Conservation (phyloP, 139 green algal species). For the Volvox reticuliferus region DNA sequence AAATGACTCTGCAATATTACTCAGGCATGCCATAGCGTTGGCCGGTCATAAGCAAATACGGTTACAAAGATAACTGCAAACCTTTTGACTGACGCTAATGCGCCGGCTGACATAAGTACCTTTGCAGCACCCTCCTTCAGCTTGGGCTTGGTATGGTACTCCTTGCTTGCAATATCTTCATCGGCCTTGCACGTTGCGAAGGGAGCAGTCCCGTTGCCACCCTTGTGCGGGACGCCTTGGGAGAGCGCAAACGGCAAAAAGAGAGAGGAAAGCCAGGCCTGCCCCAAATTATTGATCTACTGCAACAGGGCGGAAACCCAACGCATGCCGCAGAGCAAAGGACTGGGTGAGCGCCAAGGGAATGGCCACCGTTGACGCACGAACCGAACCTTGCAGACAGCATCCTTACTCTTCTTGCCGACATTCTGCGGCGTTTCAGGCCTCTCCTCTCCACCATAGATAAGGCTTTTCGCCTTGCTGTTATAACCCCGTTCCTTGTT, state of each 20-base stretch:
- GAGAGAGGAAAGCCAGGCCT: background rate
- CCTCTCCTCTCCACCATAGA: slow-evolving; percentile 31
- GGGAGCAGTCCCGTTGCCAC: background rate
- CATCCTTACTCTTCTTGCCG: slow-evolving; percentile 23
- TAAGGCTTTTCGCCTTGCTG: slow-evolving; percentile 18
- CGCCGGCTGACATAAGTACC: background rate
- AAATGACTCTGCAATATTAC: too few relatives aligned
- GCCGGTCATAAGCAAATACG: too few relatives aligned
- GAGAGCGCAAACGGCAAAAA: background rate
- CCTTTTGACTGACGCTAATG: background rate
- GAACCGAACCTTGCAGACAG: background rate
- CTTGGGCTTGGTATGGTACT: slow-evolving; percentile 32
- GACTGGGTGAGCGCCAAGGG: background rate
- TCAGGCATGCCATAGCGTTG: too few relatives aligned
- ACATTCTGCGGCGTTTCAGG: slow-evolving; percentile 20
- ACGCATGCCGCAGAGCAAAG: background rate
- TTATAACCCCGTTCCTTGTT: slow-evolving; percentile 40
- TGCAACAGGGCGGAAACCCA: background rate
- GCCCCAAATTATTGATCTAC: background rate
- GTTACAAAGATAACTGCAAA: too few relatives aligned
- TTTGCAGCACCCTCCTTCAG: slow-evolving; percentile 32
- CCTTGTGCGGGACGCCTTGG: slow-evolving; percentile 36
- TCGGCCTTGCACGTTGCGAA: slow-evolving; percentile 8
- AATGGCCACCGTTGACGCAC: background rate
- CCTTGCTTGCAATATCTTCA: background rate